Evolutionary conservation across 805 yeast species (phyloP).

Genomic region (Lipomyces yamanashiensis): DNA sequence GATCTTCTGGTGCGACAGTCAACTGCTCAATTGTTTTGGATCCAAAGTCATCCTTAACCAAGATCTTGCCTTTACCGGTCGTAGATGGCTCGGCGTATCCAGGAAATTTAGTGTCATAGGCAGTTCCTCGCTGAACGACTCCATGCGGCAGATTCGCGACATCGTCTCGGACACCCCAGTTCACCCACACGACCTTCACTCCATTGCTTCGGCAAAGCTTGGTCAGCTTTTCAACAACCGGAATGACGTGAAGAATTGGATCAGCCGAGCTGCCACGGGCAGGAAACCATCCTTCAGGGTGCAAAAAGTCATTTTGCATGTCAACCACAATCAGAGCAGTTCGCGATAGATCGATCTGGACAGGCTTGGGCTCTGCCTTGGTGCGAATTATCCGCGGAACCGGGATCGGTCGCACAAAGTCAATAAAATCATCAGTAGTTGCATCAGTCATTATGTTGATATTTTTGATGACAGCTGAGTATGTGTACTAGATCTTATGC

Average conservation of each 20-base stretch:
- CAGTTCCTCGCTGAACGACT: conserved; percentile 22
- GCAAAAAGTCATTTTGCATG: conserved; percentile 36
- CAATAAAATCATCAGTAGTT: conserved; percentile 11
- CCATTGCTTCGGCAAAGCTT: conserved; percentile 12
- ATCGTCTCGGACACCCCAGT: conserved; percentile 34
- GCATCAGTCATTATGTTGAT: not conserved
- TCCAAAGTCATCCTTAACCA: conserved; percentile 33
- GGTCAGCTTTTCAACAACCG: conserved; percentile 25
- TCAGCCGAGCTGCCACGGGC: conserved; percentile 20
- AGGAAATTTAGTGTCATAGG: conserved; percentile 23
- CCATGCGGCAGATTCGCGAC: conserved; percentile 26
- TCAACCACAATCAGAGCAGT: conserved; percentile 33
- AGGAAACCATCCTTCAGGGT: conserved; percentile 34
- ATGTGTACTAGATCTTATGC: too few species aligned
- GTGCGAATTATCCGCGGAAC: conserved; percentile 20
- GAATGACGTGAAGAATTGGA: conserved; percentile 17
- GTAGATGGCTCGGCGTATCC: conserved; percentile 30
- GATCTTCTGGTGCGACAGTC: conserved; percentile 22
- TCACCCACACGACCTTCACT: conserved; percentile 32
- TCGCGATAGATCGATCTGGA: conserved; percentile 25
- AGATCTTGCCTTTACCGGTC: conserved; percentile 22
- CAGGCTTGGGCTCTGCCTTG: conserved; percentile 19
- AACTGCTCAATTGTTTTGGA: conserved; percentile 25
- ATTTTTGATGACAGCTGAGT: not conserved
- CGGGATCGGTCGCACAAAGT: conserved; percentile 25